Evolutionary conservation across 1,139 yeast genomes (phyloP).

Genomic region (Taiozyma sp.): DNA sequence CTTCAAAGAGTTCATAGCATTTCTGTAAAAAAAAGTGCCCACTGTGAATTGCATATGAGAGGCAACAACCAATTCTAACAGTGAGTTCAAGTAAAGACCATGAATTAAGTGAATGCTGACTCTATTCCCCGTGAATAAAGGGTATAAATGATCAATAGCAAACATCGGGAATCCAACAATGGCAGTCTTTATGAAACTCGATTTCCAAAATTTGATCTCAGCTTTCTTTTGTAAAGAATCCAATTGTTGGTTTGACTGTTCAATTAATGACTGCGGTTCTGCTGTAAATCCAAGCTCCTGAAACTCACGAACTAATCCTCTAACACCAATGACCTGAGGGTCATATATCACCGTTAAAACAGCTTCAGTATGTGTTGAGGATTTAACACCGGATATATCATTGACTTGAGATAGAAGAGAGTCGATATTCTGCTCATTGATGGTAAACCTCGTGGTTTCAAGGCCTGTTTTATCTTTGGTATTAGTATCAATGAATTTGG

Average conservation of each 20-base stretch:
- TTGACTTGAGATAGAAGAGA: background rate
- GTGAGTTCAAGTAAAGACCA: conserved; percentile 51
- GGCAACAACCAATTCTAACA: conserved; percentile 60
- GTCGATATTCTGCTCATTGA: conserved; percentile 3
- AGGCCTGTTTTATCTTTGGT: conserved; percentile 1
- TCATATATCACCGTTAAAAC: conserved; percentile 36
- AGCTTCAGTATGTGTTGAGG: conserved; percentile 8
- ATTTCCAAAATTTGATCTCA: conserved; percentile 70
- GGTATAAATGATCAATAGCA: conserved; percentile 47
- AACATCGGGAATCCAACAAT: conserved; percentile 63
- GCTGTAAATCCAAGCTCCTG: conserved; percentile 20
- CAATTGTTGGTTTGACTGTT: conserved; percentile 42
- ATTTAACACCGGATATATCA: conserved; percentile 11
- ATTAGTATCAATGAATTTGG: background rate
- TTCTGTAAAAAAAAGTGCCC: conserved; percentile 60
- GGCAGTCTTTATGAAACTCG: conserved; percentile 47
- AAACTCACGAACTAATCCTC: conserved; percentile 38
- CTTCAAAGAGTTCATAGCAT: conserved; percentile 59
- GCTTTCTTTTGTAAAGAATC: conserved; percentile 61
- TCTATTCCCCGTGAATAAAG: conserved; percentile 27
- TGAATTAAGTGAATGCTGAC: conserved; percentile 31
- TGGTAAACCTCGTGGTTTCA: conserved; percentile 25
- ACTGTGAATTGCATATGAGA: conserved; percentile 61
- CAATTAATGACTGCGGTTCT: conserved; percentile 31
- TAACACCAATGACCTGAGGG: conserved; percentile 35